Conservation (phyloP, 768 basidiomycete genomes). For the Podaxis carcinomalis region DNA sequence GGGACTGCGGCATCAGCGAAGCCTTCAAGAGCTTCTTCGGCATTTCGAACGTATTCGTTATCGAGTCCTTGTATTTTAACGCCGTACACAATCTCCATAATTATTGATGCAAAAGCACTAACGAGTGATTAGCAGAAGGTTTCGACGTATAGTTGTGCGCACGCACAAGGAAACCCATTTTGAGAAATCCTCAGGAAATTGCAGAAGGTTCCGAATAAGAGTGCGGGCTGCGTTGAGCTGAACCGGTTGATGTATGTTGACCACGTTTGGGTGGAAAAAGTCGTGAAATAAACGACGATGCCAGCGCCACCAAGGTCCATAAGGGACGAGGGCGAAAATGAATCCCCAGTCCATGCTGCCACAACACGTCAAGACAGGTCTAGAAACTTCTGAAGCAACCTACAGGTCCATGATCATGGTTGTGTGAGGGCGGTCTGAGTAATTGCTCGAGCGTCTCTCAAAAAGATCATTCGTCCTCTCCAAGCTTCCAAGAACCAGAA, state of each 20-base stretch:
- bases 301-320: conserved; percentile 9
- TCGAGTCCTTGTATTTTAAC: not conserved
- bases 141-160: not conserved
- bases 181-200: conserved; percentile 9
- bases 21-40: conserved; percentile 22
- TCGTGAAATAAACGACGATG: conserved; percentile 11
- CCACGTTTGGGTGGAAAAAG: conserved; percentile 9
- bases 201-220: conserved; percentile 2
- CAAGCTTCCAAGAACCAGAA: conserved; percentile 8
- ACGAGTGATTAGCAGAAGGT: not conserved
- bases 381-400: no score
- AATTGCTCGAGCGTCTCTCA: no score
- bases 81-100: conserved; percentile 17
- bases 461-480: not conserved
- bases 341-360: conserved; percentile 11
- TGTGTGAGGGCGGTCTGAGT: no score
- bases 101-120: conserved; percentile 13
- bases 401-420: no score
- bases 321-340: not conserved
- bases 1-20: conserved; percentile 20
- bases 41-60: conserved; percentile 17
- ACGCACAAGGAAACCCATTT: not conserved
- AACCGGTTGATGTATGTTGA: conserved; percentile 1
- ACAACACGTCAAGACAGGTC: conserved; percentile 1
- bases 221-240: not conserved